These are phyloP conservation scores for Geotrichum siamense DNA, from an alignment of 1,139 yeast genomes.

Conservation along the genomic window DNA sequence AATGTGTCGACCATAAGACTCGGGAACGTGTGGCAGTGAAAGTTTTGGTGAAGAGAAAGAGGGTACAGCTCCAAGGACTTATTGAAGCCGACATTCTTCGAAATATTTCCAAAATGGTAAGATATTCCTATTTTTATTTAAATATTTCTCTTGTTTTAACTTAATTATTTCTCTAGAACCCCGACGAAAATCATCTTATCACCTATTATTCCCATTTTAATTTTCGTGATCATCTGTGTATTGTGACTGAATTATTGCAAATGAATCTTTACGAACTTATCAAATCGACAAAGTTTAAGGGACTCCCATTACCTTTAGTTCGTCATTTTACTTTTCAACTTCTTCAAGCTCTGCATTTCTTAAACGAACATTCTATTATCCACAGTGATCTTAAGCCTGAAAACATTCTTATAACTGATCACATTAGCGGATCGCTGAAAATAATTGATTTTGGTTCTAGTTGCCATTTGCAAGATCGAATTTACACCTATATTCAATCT, in stretches of 20 bases:
- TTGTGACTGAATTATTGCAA: constrained; percentile 65
- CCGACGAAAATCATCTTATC: constrained; percentile 42
- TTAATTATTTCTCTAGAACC: constrained; percentile 37
- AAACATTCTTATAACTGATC: constrained; percentile 70
- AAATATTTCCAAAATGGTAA: constrained; percentile 35
- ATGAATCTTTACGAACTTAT: constrained; percentile 61
- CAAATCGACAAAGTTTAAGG: constrained; percentile 54
- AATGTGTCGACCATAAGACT: constrained; percentile 61
- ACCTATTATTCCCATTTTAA: constrained; percentile 63
- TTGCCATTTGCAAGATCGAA: constrained; percentile 82
- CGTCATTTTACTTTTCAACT: constrained; percentile 49
- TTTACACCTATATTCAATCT: constrained; percentile 91
- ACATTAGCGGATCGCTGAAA: constrained; percentile 83
- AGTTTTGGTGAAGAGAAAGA: constrained; percentile 64
- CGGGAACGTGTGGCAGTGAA: constrained; percentile 60
- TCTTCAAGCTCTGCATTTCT: constrained; percentile 50
- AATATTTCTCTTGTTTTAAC: constrained; percentile 11
- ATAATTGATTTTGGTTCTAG: constrained; percentile 96
- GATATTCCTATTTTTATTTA: constrained; percentile 1
- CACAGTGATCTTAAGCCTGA: constrained; percentile 97
- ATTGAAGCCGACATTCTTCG: constrained; percentile 68
- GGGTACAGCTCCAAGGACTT: constrained; percentile 72
- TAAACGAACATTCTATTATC: constrained; percentile 52
- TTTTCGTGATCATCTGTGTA: constrained; percentile 78
- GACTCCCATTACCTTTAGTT: constrained; percentile 50